A percentile compares a stretch with the other conserved stretches of the same genome.
Evolutionary conservation across 768 basidiomycete species (phyloP).

Genomic region (Antrodiella citrinella): DNA sequence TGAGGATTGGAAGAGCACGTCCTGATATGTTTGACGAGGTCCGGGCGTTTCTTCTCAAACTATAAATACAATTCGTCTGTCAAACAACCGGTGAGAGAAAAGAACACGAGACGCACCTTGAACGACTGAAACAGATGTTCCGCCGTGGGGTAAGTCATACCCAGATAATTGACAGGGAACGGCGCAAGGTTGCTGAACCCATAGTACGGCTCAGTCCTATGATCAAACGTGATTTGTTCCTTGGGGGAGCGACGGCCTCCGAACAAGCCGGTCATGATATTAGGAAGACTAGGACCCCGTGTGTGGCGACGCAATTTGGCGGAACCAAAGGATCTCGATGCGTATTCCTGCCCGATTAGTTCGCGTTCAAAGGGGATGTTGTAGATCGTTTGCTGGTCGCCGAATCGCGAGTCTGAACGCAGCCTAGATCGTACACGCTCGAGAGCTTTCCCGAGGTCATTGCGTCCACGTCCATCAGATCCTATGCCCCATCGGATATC

Average conservation of each 20-base stretch:
- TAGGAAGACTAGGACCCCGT: background rate
- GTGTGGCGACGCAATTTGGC: background rate
- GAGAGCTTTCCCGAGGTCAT: conserved; percentile 68
- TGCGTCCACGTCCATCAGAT: conserved; percentile 53
- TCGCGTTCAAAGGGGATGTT: background rate
- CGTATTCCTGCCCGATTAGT: background rate
- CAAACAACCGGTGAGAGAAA: too few species aligned
- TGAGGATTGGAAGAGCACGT: background rate
- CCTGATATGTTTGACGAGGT: conserved; percentile 13
- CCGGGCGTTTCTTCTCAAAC: conserved; percentile 3
- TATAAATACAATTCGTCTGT: background rate
- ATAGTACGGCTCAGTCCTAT: background rate
- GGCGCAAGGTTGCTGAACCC: conserved; percentile 8
- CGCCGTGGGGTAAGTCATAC: conserved; percentile 3
- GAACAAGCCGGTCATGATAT: background rate
- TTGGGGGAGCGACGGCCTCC: background rate
- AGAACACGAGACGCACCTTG: background rate
- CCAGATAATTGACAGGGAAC: background rate
- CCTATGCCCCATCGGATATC: conserved; percentile 79
- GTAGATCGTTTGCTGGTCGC: background rate
- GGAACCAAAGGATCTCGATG: too few species aligned
- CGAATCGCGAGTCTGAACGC: background rate
- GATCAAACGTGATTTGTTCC: background rate
- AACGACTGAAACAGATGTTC: conserved; percentile 1
- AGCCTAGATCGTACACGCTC: conserved; percentile 34